Evolutionary conservation across 306 rosid species (phyloP).

Genomic region (Lotus japonicus): DNA sequence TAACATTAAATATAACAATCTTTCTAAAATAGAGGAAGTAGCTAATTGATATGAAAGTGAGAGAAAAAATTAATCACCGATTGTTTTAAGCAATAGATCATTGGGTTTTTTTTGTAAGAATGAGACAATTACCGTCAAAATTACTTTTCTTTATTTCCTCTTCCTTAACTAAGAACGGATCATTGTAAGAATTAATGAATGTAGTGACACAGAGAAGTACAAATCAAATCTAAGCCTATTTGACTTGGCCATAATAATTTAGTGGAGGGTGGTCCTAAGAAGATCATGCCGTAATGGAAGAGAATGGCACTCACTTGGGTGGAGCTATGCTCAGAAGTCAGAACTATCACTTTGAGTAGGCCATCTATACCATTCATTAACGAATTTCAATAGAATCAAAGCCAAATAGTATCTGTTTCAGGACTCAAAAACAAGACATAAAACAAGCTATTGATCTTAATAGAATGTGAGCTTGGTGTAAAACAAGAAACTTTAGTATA

Average conservation of each 20-base stretch:
- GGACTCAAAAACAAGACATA: constrained; percentile 2
- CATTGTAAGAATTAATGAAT: not conserved
- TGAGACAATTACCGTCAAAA: not conserved
- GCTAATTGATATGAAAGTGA: too few species aligned
- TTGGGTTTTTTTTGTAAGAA: too few species aligned
- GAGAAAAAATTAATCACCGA: too few species aligned
- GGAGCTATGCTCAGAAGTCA: not conserved
- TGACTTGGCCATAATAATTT: constrained; percentile 13
- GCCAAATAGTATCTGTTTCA: constrained; percentile 20
- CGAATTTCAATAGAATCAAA: not conserved
- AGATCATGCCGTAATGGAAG: not conserved
- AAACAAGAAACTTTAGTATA: not conserved
- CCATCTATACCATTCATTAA: not conserved
- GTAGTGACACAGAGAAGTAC: not conserved
- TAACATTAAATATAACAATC: too few species aligned
- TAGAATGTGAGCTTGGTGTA: constrained; percentile 9
- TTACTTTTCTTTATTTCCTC: not conserved
- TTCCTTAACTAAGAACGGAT: not conserved
- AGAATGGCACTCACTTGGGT: not conserved
- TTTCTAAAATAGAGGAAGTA: too few species aligned
- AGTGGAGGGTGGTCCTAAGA: not conserved
- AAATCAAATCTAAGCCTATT: not conserved
- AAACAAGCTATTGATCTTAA: constrained; percentile 15
- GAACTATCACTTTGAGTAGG: constrained; percentile 23
- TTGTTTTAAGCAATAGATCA: too few species aligned